phyloP scores from a whole-genome alignment of 345 rosid genomes.

The Aquilaria sinensis region DNA sequence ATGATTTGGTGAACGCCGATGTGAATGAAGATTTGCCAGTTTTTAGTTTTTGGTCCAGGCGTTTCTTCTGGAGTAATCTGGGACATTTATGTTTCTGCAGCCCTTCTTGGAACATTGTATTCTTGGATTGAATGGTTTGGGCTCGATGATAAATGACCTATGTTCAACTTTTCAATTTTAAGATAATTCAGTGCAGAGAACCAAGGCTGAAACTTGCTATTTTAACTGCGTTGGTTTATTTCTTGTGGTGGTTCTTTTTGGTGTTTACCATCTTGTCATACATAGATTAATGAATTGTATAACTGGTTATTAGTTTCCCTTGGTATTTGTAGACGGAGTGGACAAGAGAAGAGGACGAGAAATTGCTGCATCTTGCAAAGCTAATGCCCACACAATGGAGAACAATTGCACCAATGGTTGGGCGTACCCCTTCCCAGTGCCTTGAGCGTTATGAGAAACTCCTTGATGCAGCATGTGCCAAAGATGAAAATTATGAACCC shows the following conservation, averaged over 20 bases:
- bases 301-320: conserved; percentile 9
- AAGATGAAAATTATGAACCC: conserved; percentile 93
- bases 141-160: too few relatives aligned
- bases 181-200: too few relatives aligned
- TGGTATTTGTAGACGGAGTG: conserved; percentile 74
- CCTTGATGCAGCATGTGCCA: conserved; percentile 94
- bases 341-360: conserved; percentile 99
- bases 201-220: background rate
- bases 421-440: conserved; percentile 98
- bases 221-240: background rate
- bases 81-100: too few relatives aligned
- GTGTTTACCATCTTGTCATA: background rate
- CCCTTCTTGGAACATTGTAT: too few relatives aligned
- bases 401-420: conserved; percentile 98
- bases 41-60: background rate
- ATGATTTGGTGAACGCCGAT: background rate
- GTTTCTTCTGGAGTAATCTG: too few relatives aligned
- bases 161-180: too few relatives aligned
- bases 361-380: conserved; percentile 97
- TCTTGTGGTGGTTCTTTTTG: background rate
- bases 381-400: conserved; percentile 99
- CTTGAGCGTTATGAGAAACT: conserved; percentile 97
- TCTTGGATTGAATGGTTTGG: too few relatives aligned
- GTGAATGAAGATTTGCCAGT: background rate
- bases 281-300: background rate